Percentiles rank a stretch among this genome's conserved stretches.
phyloP scores from a whole-genome alignment of 2,329 filamentous ascomycete genomes.

The Fusarium sp. region DNA sequence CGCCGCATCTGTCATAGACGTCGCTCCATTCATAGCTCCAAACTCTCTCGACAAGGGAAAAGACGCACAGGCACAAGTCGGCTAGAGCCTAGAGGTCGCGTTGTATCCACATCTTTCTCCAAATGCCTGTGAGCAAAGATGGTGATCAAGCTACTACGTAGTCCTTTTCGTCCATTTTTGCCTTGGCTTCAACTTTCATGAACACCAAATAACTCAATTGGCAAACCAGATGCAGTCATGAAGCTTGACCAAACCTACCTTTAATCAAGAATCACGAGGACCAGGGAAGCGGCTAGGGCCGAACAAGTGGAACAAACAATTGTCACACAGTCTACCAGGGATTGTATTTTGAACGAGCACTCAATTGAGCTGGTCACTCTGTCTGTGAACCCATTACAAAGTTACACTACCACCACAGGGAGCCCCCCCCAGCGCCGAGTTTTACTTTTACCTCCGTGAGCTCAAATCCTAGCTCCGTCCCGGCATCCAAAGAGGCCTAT shows the following conservation, averaged over 20 bases:
- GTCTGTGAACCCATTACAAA: background rate
- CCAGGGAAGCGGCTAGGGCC: conserved; percentile 21
- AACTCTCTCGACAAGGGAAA: conserved; percentile 37
- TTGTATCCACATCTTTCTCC: conserved; percentile 31
- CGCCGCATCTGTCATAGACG: conserved; percentile 26
- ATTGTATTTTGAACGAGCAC: conserved; percentile 19
- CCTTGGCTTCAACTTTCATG: background rate
- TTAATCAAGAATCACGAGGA: conserved; percentile 1
- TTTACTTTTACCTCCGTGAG: conserved; percentile 16
- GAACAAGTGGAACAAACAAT: conserved; percentile 21
- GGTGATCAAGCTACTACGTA: background rate
- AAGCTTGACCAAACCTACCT: background rate
- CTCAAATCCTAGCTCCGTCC: conserved; percentile 20
- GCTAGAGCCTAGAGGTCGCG: conserved; percentile 30
- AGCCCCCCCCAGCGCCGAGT: conserved; percentile 8
- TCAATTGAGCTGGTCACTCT: conserved; percentile 26
- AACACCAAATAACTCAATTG: background rate
- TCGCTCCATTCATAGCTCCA: conserved; percentile 13
- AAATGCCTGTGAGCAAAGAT: conserved; percentile 8
- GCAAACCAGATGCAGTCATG: background rate
- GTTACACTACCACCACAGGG: conserved; percentile 15
- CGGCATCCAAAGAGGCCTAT: conserved; percentile 18
- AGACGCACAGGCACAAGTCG: conserved; percentile 34
- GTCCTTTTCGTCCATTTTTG: background rate
- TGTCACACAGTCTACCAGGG: conserved; percentile 14